Base-by-base conservation (phyloP, 1,139 yeast species). In the Pichia kudriavzevii region DNA sequence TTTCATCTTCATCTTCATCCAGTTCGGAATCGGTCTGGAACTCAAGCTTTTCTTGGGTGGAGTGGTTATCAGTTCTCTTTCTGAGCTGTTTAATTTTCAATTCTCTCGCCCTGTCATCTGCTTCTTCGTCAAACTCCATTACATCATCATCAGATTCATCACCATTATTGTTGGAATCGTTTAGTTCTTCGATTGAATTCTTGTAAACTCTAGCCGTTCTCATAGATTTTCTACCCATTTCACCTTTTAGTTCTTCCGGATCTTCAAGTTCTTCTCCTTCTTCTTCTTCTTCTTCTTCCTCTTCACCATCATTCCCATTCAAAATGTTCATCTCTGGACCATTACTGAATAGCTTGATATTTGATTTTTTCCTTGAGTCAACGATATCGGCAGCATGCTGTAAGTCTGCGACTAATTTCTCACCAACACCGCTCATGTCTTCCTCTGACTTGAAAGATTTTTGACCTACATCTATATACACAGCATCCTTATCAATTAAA, bases 401-500 rank as follows among this genome's bases (percentile, higher is more conserved):
- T 47, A 91, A 66, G 34, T 75, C 76, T 7, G 93, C 82, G 16
- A 91, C 94, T 45, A 87, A 62, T 51, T 76, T 73, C 58, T 91
- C 96, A 48, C 56, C 95, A 88, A 49, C 67, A 6, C 53, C 60
- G 11, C 56, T 53, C 38, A 35, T 36, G 45, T 81, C 85, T 50
- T 76, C 75, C 31, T 82, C 87, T 46, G 58, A 63, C 55, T 64
- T 75, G 54, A 47, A 52, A 15, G 21, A 34, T 50, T 59, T 48
- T 28, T 66, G 63, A 4, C 95, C 96, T 31, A 88, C 79, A 54
- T 93, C 96, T 44, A 93, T 85, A 52, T 88, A 84, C 2, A 93
- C 98, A 4, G 98, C 96, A 64, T 93, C 98, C 55, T 81, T 88
- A 61, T 93, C 99, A 43, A 93, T 87, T 44, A 91, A 67, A 23